Conservation (phyloP, 805 yeast genomes). For the Jamesozyma hellenica region DNA sequence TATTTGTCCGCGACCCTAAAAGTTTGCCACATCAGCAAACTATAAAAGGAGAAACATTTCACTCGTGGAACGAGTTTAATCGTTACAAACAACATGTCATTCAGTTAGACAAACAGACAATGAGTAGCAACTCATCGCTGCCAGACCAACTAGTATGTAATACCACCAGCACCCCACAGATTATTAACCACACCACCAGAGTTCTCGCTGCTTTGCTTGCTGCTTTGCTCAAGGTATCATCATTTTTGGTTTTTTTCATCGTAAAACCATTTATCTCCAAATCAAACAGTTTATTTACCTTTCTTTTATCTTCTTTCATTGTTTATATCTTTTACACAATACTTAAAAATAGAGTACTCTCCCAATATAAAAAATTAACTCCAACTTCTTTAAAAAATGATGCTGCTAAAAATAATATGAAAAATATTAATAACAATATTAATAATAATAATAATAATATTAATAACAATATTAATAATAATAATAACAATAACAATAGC, state of each 20-base stretch:
- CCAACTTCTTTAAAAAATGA: constrained; percentile 7
- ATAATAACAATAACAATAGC: neutral
- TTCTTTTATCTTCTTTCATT: constrained; percentile 6
- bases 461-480: neutral
- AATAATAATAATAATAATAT: neutral
- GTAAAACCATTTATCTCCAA: neutral
- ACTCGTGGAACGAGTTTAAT: too few species aligned
- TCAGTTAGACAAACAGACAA: too few species aligned
- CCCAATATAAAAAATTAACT: constrained; percentile 20
- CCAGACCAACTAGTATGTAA: too few species aligned
- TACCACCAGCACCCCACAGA: neutral
- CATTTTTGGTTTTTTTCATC: neutral
- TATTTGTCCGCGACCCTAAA: too few species aligned
- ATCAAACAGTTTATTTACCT: neutral
- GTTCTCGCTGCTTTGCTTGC: too few species aligned
- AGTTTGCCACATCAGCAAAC: too few species aligned
- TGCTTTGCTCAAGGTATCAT: too few species aligned
- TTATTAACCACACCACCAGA: too few species aligned
- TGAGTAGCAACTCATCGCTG: too few species aligned
- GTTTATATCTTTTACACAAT: constrained; percentile 13
- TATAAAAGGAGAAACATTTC: too few species aligned
- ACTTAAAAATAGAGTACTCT: constrained; percentile 17
- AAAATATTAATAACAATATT: neutral
- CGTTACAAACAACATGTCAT: too few species aligned
- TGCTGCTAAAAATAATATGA: too few species aligned